Evolutionary conservation across 1,284 basidiomycete genomes (phyloP).

Genomic region (Fomitopsis betulina): DNA sequence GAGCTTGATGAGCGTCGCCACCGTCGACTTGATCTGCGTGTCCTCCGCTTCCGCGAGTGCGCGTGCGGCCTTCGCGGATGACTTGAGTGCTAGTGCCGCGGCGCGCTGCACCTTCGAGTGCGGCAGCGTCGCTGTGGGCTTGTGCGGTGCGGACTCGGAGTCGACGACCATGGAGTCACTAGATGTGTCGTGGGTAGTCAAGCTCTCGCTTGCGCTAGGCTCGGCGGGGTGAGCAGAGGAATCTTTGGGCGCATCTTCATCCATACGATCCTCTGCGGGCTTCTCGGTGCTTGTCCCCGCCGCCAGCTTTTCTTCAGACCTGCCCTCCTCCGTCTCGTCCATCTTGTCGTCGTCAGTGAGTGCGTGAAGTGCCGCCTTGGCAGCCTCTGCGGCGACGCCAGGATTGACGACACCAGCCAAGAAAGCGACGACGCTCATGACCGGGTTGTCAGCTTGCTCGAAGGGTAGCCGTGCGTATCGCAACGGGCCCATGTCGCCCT

Average conservation of each 20-base stretch:
- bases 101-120: constrained; percentile 77
- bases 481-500: constrained; percentile 76
- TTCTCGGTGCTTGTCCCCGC: constrained; percentile 16
- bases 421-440: constrained; percentile 98
- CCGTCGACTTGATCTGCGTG: constrained; percentile 72
- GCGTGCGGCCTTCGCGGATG: constrained; percentile 85
- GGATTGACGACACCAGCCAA: constrained; percentile 91
- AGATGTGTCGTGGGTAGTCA: constrained; percentile 11
- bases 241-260: constrained; percentile 27
- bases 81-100: constrained; percentile 80
- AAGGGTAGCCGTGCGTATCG: constrained; percentile 84
- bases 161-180: constrained; percentile 37
- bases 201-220: not conserved
- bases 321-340: constrained; percentile 30
- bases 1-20: constrained; percentile 85
- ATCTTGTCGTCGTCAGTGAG: constrained; percentile 58
- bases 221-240: constrained; percentile 8
- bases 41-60: constrained; percentile 86
- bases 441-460: constrained; percentile 93
- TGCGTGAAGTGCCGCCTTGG: constrained; percentile 84
- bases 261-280: constrained; percentile 28
- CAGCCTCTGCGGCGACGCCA: constrained; percentile 89
- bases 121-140: constrained; percentile 42
- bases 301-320: constrained; percentile 26
- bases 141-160: constrained; percentile 21